Base-by-base conservation (phyloP, 331 rosid genomes). In the Rhamnella rubrinervis region DNA sequence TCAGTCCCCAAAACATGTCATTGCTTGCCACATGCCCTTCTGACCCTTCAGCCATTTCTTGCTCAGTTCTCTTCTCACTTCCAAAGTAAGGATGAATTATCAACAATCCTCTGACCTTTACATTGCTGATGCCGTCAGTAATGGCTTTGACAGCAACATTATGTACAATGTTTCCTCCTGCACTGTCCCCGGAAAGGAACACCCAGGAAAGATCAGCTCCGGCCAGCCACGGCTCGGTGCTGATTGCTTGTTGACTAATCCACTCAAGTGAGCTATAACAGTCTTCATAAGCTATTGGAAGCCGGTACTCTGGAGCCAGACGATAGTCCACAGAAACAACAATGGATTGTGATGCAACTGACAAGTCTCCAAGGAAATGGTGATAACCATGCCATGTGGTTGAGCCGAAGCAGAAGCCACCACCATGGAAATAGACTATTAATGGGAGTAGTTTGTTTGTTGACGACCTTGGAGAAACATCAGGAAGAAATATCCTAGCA, bases 361-460 rank as follows among this genome's bases (percentile, higher is more conserved):
- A 80, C 53, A 93, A 71, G 55, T 80, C 88, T 23, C 87, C 87
- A 5, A 90, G 91, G 63, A 90, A 93, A 17, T 46, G 21, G n/a
- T 93, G 89, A 88, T 88, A 90, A 58, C 98, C 96, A 61, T 82
- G 78, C 96, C 96, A 90, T 3, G 85, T 84, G 73, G 95, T 85
- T 55, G 98, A 88, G 81, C 96, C 98, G 25, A 88, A 80, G 88
- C 97, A 88, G 31, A 93, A 93, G 51, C 97, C 98, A 62, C 96
- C 97, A 38, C 96, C 98, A 35, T 93, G 97, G 76, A 87, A 93
- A 72, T 91, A 88, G 71, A 93, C 88, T 52, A 91, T 62, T 17
- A 93, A 61, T 17, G 97, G 95, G 13, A 91, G 82, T 55, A 59
- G 74, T 12, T 11, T 10, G 7, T 20, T 53, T 4, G 44, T 8